Conservation (phyloP, 257 asterid genomes). For the Solanum clarkiae region DNA sequence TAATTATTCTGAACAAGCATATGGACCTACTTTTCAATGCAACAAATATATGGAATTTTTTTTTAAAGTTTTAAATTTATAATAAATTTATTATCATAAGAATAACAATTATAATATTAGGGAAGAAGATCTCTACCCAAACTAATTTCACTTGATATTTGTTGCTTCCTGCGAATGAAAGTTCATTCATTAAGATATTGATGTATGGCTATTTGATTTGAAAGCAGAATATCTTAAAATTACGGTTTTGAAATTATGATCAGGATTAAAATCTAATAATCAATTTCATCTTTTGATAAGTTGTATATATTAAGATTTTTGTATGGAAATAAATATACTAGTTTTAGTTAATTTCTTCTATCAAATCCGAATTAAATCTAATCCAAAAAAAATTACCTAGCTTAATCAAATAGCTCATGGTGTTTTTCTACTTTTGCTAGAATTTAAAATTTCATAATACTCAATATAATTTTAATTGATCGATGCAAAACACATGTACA, state of each 20-base stretch:
- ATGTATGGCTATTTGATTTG: not conserved
- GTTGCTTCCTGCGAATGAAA: not conserved
- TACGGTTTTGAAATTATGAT: not conserved
- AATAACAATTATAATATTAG: not conserved
- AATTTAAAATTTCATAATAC: too few species aligned
- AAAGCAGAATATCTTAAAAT: not conserved
- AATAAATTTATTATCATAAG: not conserved
- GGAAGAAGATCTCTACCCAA: not conserved
- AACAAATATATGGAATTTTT: too few species aligned
- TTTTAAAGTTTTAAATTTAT: not conserved
- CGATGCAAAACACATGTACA: too few species aligned
- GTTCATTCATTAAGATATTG: not conserved
- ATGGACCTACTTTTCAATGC: not conserved
- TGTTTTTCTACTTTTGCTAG: too few species aligned
- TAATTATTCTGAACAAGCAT: not conserved
- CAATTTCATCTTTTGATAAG: not conserved
- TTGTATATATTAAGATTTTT: too few species aligned
- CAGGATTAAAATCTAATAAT: not conserved
- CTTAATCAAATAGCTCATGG: too few species aligned
- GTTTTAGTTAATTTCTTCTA: too few species aligned
- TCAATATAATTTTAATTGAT: too few species aligned
- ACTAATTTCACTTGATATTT: not conserved
- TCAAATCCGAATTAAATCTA: too few species aligned
- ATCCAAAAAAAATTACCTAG: too few species aligned
- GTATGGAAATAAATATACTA: too few species aligned